phyloP scores from a whole-genome alignment of 257 asterid genomes.

The Cinchona pubescens region DNA sequence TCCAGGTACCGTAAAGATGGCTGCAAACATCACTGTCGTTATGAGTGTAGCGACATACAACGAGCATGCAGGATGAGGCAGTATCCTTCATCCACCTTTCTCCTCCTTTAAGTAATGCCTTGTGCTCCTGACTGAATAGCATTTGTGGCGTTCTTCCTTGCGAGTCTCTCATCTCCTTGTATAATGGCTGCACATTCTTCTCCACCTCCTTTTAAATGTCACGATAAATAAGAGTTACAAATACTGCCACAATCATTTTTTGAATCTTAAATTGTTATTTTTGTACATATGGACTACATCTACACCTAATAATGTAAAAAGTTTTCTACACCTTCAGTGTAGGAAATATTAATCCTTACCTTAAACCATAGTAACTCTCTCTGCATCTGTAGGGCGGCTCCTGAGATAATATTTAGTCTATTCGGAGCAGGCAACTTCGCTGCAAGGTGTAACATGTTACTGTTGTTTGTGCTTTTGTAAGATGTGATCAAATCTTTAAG shows the following conservation, averaged over 20 bases:
- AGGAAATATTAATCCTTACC: slow-evolving; percentile 20
- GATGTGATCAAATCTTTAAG: slow-evolving; percentile 36
- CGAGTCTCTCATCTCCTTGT: slow-evolving; percentile 27
- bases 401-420: slow-evolving; percentile 33
- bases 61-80: slow-evolving; percentile 36
- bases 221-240: background rate
- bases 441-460: slow-evolving; percentile 35
- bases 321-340: no score
- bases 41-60: slow-evolving; percentile 34
- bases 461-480: slow-evolving; percentile 20
- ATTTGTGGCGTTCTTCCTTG: slow-evolving; percentile 23
- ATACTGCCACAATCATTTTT: no score
- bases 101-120: slow-evolving; percentile 23
- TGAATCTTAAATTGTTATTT: no score
- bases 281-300: no score
- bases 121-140: slow-evolving; percentile 34
- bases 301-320: no score
- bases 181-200: slow-evolving; percentile 26
- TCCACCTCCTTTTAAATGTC: slow-evolving; percentile 26
- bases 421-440: slow-evolving; percentile 32
- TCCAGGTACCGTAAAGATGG: slow-evolving; percentile 36
- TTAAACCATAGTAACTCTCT: slow-evolving; percentile 35
- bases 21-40: slow-evolving; percentile 35
- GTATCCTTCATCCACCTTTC: slow-evolving; percentile 45
- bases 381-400: slow-evolving; percentile 46